phyloP scores from a whole-genome alignment of 371 early-diverging fungal genomes.

The Rhizomucor miehei region DNA sequence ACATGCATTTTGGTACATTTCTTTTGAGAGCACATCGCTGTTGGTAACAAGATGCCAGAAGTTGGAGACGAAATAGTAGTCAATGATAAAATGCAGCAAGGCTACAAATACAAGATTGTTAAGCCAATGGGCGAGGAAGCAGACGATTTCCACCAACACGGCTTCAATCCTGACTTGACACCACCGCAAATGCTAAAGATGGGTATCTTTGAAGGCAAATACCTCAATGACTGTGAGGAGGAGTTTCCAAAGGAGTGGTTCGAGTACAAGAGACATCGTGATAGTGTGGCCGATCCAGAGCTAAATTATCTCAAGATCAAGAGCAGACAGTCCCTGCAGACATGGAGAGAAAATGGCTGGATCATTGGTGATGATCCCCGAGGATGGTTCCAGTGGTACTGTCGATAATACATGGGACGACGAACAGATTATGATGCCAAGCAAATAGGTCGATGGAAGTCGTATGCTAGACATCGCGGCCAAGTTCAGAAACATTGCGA shows the following conservation, averaged over 20 bases:
- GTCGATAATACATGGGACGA: conserved; percentile 1
- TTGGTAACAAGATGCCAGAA: too few species aligned
- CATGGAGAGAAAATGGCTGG: conserved; percentile 3
- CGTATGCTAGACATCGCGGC: background rate
- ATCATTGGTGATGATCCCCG: background rate
- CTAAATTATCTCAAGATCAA: background rate
- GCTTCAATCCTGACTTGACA: background rate
- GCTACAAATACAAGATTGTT: background rate
- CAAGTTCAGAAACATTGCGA: background rate
- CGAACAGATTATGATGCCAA: background rate
- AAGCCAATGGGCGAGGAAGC: background rate
- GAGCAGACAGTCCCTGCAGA: conserved; percentile 1
- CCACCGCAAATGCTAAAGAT: background rate
- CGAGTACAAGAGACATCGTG: background rate
- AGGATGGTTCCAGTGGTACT: conserved; percentile 3
- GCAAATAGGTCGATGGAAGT: background rate
- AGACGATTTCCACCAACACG: conserved; percentile 2
- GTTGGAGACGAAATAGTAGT: background rate
- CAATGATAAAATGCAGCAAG: conserved; percentile 1
- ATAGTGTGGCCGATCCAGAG: background rate
- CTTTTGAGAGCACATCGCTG: too few species aligned
- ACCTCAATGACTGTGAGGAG: background rate
- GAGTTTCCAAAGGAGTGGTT: conserved; percentile 3
- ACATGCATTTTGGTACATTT: too few species aligned
- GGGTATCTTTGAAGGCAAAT: conserved; percentile 4